phyloP scores from a whole-genome alignment of 768 basidiomycete genomes.

The Collybiopsis confluens region DNA sequence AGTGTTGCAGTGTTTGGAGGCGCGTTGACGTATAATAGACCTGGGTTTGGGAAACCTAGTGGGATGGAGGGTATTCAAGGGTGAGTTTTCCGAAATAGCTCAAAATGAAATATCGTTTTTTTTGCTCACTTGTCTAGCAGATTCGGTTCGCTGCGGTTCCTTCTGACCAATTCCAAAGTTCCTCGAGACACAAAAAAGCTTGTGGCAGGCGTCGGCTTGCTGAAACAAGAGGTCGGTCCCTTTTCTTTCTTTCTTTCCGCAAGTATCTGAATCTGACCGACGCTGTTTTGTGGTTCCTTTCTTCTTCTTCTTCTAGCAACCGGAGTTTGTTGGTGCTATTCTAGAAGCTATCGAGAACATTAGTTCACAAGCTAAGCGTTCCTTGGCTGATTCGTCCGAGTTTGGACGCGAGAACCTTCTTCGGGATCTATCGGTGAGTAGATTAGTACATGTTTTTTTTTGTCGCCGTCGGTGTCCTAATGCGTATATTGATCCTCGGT shows the following conservation, averaged over 20 bases:
- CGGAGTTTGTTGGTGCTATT: conserved; percentile 76
- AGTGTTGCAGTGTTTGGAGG: conserved; percentile 91
- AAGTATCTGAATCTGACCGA: too few species aligned
- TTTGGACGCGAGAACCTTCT: conserved; percentile 65
- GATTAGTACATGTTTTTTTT: too few species aligned
- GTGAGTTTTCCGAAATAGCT: too few species aligned
- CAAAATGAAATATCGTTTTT: too few species aligned
- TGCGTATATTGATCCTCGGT: conserved; percentile 12
- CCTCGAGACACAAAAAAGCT: conserved; percentile 93
- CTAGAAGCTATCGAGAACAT: conserved; percentile 80
- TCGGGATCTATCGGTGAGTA: conserved; percentile 64
- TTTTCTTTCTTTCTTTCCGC: not conserved
- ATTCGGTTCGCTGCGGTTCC: conserved; percentile 86
- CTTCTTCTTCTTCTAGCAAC: conserved; percentile 52
- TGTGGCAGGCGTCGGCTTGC: conserved; percentile 82
- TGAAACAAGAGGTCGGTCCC: conserved; percentile 54
- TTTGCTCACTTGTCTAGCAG: conserved; percentile 32
- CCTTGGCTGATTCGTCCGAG: conserved; percentile 64
- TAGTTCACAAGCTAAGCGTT: conserved; percentile 74
- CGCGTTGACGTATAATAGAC: conserved; percentile 82
- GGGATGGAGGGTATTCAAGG: conserved; percentile 86
- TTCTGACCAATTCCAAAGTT: conserved; percentile 90
- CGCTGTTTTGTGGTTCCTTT: not conserved
- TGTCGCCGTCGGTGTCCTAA: too few species aligned
- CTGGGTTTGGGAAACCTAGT: conserved; percentile 71